These are phyloP conservation scores for Jacaranda copaia DNA, from an alignment of 257 asterid genomes.

Conservation along the genomic window DNA sequence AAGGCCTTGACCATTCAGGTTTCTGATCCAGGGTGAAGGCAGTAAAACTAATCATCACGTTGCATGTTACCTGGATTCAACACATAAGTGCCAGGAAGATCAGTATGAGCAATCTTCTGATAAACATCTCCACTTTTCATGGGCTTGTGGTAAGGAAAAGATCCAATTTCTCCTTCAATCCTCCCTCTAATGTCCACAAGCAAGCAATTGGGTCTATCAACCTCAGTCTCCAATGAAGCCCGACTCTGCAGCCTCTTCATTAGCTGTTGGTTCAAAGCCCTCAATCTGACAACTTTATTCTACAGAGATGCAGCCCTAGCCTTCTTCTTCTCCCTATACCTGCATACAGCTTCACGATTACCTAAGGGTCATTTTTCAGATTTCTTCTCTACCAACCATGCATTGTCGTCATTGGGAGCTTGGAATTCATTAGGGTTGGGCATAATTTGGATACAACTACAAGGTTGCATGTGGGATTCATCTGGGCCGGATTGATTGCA, in stretches of 20 bases:
- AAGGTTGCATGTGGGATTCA: conserved; percentile 78
- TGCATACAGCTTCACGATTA: conserved; percentile 96
- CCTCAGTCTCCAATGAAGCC: conserved; percentile 89
- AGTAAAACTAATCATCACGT: conserved; percentile 76
- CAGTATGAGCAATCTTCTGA: conserved; percentile 53
- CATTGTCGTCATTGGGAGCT: conserved; percentile 86
- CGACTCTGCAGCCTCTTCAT: conserved; percentile 91
- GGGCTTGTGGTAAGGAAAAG: conserved; percentile 94
- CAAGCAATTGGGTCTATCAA: conserved; percentile 90
- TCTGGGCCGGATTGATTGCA: conserved; percentile 96
- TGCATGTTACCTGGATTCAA: conserved; percentile 84
- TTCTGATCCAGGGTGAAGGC: conserved; percentile 78
- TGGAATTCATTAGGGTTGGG: conserved; percentile 69
- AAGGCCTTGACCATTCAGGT: conserved; percentile 56
- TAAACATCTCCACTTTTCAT: conserved; percentile 53
- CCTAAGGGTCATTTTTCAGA: conserved; percentile 80
- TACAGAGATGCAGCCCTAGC: conserved; percentile 91
- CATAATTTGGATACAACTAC: conserved; percentile 88
- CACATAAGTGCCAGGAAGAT: conserved; percentile 63
- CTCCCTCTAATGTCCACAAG: conserved; percentile 96
- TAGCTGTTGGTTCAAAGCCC: conserved; percentile 86
- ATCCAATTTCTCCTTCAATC: conserved; percentile 96
- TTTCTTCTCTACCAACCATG: conserved; percentile 78
- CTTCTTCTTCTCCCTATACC: conserved; percentile 94
- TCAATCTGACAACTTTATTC: conserved; percentile 78